A percentile compares a stretch with the other conserved stretches of the same genome.
These are phyloP conservation scores for Verticillium klebahnii DNA, from an alignment of 2,329 filamentous ascomycete species.

Conservation along the genomic window DNA sequence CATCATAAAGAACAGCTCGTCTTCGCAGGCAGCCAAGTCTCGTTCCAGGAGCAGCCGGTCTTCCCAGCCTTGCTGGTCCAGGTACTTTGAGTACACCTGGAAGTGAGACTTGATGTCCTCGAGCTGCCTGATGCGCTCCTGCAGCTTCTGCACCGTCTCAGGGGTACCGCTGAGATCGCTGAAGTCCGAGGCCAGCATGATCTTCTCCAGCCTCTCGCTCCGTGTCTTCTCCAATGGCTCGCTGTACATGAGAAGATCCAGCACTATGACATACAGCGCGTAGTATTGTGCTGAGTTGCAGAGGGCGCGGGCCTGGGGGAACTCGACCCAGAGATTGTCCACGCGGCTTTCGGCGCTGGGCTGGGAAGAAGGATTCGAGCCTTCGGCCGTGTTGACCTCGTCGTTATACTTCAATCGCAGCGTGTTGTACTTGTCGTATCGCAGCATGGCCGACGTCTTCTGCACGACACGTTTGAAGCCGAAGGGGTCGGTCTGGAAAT, in stretches of 20 bases:
- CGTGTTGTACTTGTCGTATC: constrained; percentile 98
- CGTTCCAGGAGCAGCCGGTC: constrained; percentile 85
- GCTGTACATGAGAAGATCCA: constrained; percentile 92
- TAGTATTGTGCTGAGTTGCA: constrained; percentile 98
- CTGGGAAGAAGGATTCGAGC: constrained; percentile 30
- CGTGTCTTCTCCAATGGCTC: constrained; percentile 97
- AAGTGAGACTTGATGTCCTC: constrained; percentile 97
- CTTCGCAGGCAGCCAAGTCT: constrained; percentile 83
- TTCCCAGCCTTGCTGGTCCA: constrained; percentile 88
- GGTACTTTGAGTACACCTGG: constrained; percentile 81
- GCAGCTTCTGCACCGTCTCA: constrained; percentile 84
- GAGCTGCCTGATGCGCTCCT: constrained; percentile 87
- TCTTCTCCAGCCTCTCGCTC: constrained; percentile 92
- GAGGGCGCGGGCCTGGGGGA: constrained; percentile 87
- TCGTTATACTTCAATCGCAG: constrained; percentile 96
- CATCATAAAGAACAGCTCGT: constrained; percentile 99
- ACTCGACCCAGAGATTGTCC: constrained; percentile 95
- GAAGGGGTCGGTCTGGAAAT: constrained; percentile 88
- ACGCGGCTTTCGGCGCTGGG: constrained; percentile 72
- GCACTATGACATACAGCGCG: constrained; percentile 94
- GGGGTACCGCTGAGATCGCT: constrained; percentile 92
- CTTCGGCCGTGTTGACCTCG: constrained; percentile 64
- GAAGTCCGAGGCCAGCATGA: constrained; percentile 97
- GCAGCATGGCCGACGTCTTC: constrained; percentile 88
- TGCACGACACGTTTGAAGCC: constrained; percentile 98